Base-by-base conservation (phyloP, 108 stramenopile species). In the Pseudonitzschia delicatissima region DNA sequence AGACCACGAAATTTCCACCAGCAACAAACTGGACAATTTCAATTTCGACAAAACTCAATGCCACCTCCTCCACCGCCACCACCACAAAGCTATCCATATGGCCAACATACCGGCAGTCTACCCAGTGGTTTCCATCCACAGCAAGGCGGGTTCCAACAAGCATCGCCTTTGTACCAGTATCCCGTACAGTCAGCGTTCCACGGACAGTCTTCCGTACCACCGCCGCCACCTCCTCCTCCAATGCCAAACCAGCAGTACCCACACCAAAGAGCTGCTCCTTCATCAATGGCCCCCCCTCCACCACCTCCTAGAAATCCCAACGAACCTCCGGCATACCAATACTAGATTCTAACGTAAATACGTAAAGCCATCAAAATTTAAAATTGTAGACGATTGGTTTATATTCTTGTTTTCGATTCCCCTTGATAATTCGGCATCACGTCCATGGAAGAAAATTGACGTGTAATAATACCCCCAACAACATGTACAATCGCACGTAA, bases 401-500 rank as follows among this genome's bases (percentile, higher is more conserved):
- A n/a, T n/a, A n/a, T n/a, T n/a, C n/a, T n/a, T 23, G 2, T 44
- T 17, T 48, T 15, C n/a, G 18, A 18, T 48, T 48, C 20, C 2
- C n/a, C 2, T 8, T 21, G 7, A n/a, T n/a, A n/a, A n/a, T n/a
- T 9, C 18, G 50, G 9, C 21, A 26, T 74, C 49, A 81, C 31
- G 85, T 80, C 77, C 83, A 79, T 28, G 82, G 84, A 36, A 94
- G 74, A 72, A 82, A 91, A 78, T 88, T 90, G 5, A 84, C 82
- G 70, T 94, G 90, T 66, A 94, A 71, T 12, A 85, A 49, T 26
- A 83, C 59, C 9, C 90, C 90, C 39, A 91, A 50, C 7, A 90
- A 8, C 55, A 78, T 83, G 64, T 81, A 94, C 2, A 86, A 49
- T 32, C 66, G n/a, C 40, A 84, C 74, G 66, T 91, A 94, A 12